Base-by-base conservation (phyloP, 495 filamentous ascomycete genomes). In the Chaetomidium leptoderma region DNA sequence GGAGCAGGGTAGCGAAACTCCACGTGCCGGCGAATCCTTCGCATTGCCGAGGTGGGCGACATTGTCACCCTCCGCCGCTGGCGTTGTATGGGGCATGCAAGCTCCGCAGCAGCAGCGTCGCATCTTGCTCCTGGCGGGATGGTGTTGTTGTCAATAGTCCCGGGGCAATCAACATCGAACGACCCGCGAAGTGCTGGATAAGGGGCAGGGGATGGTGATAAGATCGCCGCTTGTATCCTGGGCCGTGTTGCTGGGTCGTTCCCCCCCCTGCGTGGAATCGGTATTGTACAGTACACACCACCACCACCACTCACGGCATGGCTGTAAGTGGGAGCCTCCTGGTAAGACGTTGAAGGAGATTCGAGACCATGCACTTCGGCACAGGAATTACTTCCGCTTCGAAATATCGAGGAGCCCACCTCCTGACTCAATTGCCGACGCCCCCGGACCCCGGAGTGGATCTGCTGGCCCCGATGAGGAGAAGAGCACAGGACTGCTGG, bases 201-300 rank as follows among this genome's bases (percentile, higher is more conserved):
- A 60, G 45, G 52, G 46, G 27, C 66, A 64, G 59, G 66, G 64
- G 57, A 46, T 11, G 33, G 32, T 49, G 53, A 36, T 66, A 69
- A 66, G 66, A 69, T 69, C 66, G 61, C 55, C 66, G 53, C 27
- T 59, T 49, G 48, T 43, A 16, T 57, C 57, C 32, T 63, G 57
- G 53, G 43, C 60, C 60, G 40, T 46, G 52, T 42, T 1, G 55
- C 53, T 59, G 54, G 57, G 53, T 60, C 59, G 52, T 32, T 54
- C 10, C 13, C 39, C 37, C 16, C n/a, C n/a, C n/a, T n/a, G n/a
- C n/a, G n/a, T n/a, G n/a, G 52, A 5, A 19, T 42, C n/a, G 36
- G 39, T n/a, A 24, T 36, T 35, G 27, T 16, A 16, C 17, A 43
- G 5, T 17, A 35, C 11, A 13, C 19, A 4, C 21, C 17, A 7